Evolutionary conservation across 371 early-diverging fungal species (phyloP), one percentile per base, ranked within the genome.

Genomic region (Mortierella sp.): DNA sequence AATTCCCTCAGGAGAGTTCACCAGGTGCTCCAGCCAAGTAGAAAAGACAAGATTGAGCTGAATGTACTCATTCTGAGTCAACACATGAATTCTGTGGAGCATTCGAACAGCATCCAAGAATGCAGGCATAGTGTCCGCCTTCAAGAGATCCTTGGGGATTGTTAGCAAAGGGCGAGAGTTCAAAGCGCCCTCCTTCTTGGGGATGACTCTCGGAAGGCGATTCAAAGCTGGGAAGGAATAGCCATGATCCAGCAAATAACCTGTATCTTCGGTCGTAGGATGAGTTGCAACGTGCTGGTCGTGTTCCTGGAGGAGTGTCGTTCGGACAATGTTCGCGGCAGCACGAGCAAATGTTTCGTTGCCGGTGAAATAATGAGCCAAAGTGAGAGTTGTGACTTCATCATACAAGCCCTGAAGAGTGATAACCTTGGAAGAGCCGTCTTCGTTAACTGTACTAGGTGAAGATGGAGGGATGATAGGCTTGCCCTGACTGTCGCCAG

Each of bases 21-120:
- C 84, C 24, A 90, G 75, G 45, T 88, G 87, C 66, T 91, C 91
- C 64, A 92, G 62, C 64, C 89, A 88, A 37, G 89, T 87, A 1
- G 90, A 88, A 35, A 88, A 86, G 51, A 88, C 86, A 10, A 86
- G 85, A 28, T 86, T 86, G 3, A 92, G 73, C 52, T 90, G 87
- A n/a, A 89, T 80, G 57, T 87, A 92, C 78, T 92, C 92, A 70
- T 88, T 90, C 52, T 92, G 92, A 0, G 91, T 91, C 18, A 92
- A 63, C 1, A 86, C 84, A 61, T 90, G 90, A 64, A 85, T 78
- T 11, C 87, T 86, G 45, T 88, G 81, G 22, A 92, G 75, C 32
- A 91, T 84, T 3, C 90, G 86, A 22, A 90, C 84, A 28, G 89
- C 85, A 70, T 92, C 92, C 64, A 92, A 62, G 43, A 92, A 80